A percentile compares a stretch with the other conserved stretches of the same genome.
phyloP scores from a whole-genome alignment of 2,329 filamentous ascomycete species.

The Leptographium lundbergii region DNA sequence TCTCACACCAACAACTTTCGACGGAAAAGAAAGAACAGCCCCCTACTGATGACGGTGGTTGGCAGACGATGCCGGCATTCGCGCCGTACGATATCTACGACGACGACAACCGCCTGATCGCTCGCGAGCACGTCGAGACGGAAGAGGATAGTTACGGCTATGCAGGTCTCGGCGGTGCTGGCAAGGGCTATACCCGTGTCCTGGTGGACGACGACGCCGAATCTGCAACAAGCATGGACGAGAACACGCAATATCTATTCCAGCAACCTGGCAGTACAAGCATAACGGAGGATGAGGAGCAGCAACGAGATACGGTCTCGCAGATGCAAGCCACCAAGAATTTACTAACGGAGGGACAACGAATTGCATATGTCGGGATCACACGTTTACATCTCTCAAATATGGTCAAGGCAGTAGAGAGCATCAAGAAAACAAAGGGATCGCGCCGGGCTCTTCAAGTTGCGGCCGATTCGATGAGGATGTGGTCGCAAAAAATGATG shows the following conservation, averaged over 20 bases:
- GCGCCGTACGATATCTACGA: conserved; percentile 93
- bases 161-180: conserved; percentile 69
- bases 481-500: conserved; percentile 99
- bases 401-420: conserved; percentile 59
- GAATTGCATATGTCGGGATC: conserved; percentile 89
- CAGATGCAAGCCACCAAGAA: conserved; percentile 96
- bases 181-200: conserved; percentile 92
- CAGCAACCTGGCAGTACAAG: conserved; percentile 44
- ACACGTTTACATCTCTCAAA: conserved; percentile 68
- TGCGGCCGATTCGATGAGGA: conserved; percentile 67
- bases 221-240: conserved; percentile 91
- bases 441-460: conserved; percentile 53
- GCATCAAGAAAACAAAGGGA: conserved; percentile 31
- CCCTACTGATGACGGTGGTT: conserved; percentile 53
- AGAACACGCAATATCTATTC: conserved; percentile 93
- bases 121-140: conserved; percentile 63
- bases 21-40: conserved; percentile 41
- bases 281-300: conserved; percentile 59
- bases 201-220: conserved; percentile 88
- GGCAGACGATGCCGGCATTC: conserved; percentile 91
- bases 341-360: conserved; percentile 85
- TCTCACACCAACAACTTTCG: conserved; percentile 74
- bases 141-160: conserved; percentile 58
- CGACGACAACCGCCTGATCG: conserved; percentile 78
- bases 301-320: conserved; percentile 70